A percentile compares a stretch with the other conserved stretches of the same genome.
These are phyloP conservation scores for Zalerion maritima DNA, from an alignment of 495 filamentous ascomycete genomes.

Conservation along the genomic window DNA sequence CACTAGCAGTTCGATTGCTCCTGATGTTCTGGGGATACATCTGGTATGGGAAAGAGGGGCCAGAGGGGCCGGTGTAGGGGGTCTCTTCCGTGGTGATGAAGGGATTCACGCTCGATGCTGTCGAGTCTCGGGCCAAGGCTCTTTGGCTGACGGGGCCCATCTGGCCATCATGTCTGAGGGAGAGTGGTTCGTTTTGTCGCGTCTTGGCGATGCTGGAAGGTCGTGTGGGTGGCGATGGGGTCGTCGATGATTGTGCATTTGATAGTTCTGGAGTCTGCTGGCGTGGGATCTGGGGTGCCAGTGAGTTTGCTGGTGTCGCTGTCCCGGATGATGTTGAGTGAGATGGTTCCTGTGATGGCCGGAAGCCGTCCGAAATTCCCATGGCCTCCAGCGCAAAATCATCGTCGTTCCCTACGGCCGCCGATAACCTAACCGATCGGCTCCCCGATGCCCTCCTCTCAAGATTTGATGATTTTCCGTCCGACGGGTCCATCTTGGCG, in stretches of 20 bases:
- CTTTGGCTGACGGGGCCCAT: slow-evolving; percentile 16
- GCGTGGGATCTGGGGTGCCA: slow-evolving; percentile 5
- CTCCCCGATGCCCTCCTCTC: slow-evolving; percentile 22
- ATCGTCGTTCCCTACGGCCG: slow-evolving; percentile 15
- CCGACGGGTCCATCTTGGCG: slow-evolving; percentile 20
- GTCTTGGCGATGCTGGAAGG: slow-evolving; percentile 36
- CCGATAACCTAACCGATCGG: slow-evolving; percentile 17
- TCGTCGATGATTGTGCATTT: no score
- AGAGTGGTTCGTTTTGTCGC: slow-evolving; percentile 22
- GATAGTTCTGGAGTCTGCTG: slow-evolving; percentile 5
- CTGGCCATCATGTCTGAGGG: slow-evolving; percentile 26
- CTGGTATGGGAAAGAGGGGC: slow-evolving; percentile 77
- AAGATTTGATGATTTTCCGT: slow-evolving; percentile 18
- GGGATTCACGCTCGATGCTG: slow-evolving; percentile 4
- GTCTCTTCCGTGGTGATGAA: slow-evolving; percentile 30
- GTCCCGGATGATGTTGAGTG: slow-evolving; percentile 1
- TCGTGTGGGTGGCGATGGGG: slow-evolving; percentile 20
- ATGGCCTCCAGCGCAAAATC: slow-evolving; percentile 25
- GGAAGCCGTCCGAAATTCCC: slow-evolving; percentile 31
- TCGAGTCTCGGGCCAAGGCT: slow-evolving; percentile 14
- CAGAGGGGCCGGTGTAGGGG: slow-evolving; percentile 44
- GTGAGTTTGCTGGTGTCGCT: neutral
- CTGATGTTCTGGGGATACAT: slow-evolving; percentile 71
- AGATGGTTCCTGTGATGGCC: slow-evolving; percentile 7
- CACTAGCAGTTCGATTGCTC: slow-evolving; percentile 46